Base-by-base conservation (phyloP, 1,139 yeast genomes). In the Candida albicans region DNA sequence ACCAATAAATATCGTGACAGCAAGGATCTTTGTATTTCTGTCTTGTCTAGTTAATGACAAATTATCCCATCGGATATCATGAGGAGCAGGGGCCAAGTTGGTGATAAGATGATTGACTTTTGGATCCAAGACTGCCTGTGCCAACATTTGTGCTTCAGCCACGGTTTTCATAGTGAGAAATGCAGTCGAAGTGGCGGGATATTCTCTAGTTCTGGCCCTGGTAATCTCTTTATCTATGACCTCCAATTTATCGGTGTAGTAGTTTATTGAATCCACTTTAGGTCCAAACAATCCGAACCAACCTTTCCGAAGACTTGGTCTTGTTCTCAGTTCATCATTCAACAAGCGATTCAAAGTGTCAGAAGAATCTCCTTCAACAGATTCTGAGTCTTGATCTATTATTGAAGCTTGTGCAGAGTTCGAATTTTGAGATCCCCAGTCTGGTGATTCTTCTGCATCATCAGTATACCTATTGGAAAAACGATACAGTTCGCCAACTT, bases 141-240 rank as follows among this genome's bases (percentile, higher is more conserved):
- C 95, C 8, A 89, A 82, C 85, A 88, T 81, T 59, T 88, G 96
- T 1, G 96, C 96, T 54, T 84, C 82, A 0, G 95, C 87, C 8
- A 87, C 95, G 1, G 88, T 77, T 50, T 83, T 84, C 93, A 88
- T 84, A 1, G 96, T 88, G 18, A 88, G 79, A 62, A 88, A 88
- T 0, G 96, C 96, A 10, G 73, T 65, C 7, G 77, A 69, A 4
- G 75, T 68, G 1, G 90, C 83, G 0, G 90, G 80, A 52, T 81
- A 85, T 48, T 82, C 84, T 46, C 80, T 70, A 28, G 63, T 65
- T 48, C 91, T 69, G 1, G 87, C 85, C 33, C 71, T 67, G 3
- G 56, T 34, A 38, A 88, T 87, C 48, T 78, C 72, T 37, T 69
- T 69, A 56, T 88, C 95, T 7, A 87, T 57, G 7, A 68, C 63